Evolutionary conservation across 2,329 filamentous ascomycete genomes (phyloP), one percentile per base, ranked within the genome.

Genomic region (Epichloe aotearoae): DNA sequence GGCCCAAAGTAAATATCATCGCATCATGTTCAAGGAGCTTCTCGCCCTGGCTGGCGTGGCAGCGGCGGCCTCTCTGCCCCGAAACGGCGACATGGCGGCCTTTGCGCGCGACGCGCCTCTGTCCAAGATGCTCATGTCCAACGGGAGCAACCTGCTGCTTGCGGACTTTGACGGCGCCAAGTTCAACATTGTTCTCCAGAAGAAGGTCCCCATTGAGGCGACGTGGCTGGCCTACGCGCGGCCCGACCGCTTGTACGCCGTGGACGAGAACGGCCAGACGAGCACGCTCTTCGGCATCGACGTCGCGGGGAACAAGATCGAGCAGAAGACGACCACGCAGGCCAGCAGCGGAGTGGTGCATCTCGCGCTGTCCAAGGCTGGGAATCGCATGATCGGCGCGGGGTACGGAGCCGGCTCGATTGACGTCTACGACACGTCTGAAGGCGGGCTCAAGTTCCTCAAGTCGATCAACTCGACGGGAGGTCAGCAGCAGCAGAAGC

Each of bases 141-240:
- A 64, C 36, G 64, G 67, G 3, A 66, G 63, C 40, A 61, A 66
- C 49, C 68, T 76, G 54, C 58, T 66, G 12, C 57, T 69, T 3
- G 70, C 67, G 54, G 59, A 69, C 48, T 75, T 71, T 51, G 63
- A 71, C 55, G 70, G 67, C 50, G 54, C 57, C 17, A 55, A 54
- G 40, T 73, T 77, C 58, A 62, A 62, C 34, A 56, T 71, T 23
- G 59, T 61, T 10, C 53, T 69, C n/a, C 55, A 64, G 38, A 53
- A 60, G 34, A 49, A 54, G 44, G 64, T 70, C 19, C 56, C 59
- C 46, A 69, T 69, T 38, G 60, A 63, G 36, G 67, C 73, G 20
- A 74, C 70, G 53, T 77, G 74, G 74, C 61, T 77, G 61, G 61
- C 66, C 39, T 69, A 67, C 59, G 66, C 64, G 46, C 53, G 62